These are phyloP conservation scores for Alloteropsis semialata DNA, from an alignment of 176 grass and related monocot genomes.

Conservation along the genomic window DNA sequence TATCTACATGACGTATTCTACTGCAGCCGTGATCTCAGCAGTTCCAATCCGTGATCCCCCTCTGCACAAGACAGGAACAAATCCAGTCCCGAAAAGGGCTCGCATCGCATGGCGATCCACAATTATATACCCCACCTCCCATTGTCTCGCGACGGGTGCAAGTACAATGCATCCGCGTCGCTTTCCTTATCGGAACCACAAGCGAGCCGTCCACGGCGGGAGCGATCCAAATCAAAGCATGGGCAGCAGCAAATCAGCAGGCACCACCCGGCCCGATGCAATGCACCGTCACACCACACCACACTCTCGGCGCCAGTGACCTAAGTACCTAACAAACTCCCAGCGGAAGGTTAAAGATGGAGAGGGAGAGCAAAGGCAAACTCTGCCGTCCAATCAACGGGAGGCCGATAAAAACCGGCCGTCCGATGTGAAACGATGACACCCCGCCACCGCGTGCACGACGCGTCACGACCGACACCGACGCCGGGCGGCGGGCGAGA, in stretches of 20 bases:
- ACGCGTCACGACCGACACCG: background rate
- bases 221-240: slow-evolving; percentile 21
- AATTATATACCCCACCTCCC: background rate
- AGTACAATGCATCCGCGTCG: slow-evolving; percentile 20
- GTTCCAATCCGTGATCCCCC: background rate
- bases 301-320: no score
- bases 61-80: background rate
- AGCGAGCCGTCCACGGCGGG: background rate
- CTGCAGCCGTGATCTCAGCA: background rate
- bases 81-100: background rate
- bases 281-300: slow-evolving; percentile 25
- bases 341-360: no score
- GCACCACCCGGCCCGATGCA: background rate
- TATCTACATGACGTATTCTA: background rate
- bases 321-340: no score
- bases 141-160: background rate
- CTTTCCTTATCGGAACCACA: background rate
- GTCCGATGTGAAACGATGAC: background rate
- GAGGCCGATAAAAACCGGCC: background rate
- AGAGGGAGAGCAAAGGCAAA: background rate
- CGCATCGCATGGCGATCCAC: background rate
- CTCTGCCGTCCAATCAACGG: background rate
- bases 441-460: background rate
- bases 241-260: background rate
- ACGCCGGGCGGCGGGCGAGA: background rate